A percentile compares a stretch with the other conserved stretches of the same genome.
Evolutionary conservation across 805 yeast genomes (phyloP).

Genomic region (Kockiozyma suomiensis): DNA sequence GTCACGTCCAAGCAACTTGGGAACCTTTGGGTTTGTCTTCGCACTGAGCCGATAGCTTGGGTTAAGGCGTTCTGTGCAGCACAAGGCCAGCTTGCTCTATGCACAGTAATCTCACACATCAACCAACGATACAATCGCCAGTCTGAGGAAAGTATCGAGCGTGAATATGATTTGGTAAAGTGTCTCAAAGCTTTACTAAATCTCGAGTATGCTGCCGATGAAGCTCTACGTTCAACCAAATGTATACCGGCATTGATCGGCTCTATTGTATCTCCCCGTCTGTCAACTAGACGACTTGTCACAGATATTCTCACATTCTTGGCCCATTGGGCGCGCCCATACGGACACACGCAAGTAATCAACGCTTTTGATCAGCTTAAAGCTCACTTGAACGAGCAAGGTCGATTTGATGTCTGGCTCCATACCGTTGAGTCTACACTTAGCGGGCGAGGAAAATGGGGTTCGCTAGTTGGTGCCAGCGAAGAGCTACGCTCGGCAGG

Average conservation of each 20-base stretch:
- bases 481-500: conserved; percentile 68
- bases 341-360: conserved; percentile 60
- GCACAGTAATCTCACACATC: conserved; percentile 64
- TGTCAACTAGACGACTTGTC: conserved; percentile 75
- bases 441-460: conserved; percentile 86
- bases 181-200: conserved; percentile 77
- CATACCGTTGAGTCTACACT: conserved; percentile 63
- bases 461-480: conserved; percentile 89
- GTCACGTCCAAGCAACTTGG: conserved; percentile 72
- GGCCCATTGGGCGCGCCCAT: conserved; percentile 49
- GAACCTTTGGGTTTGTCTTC: conserved; percentile 84
- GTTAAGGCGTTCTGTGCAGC: conserved; percentile 71
- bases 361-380: conserved; percentile 54
- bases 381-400: conserved; percentile 46
- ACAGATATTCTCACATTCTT: conserved; percentile 72
- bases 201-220: conserved; percentile 58
- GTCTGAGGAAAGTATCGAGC: conserved; percentile 56
- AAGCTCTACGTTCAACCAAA: conserved; percentile 49
- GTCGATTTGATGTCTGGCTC: conserved; percentile 72
- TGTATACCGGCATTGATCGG: conserved; percentile 66
- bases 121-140: conserved; percentile 42
- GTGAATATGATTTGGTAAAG: conserved; percentile 74
- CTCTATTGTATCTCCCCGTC: conserved; percentile 71
- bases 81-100: conserved; percentile 80
- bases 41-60: conserved; percentile 89